Base-by-base conservation (phyloP, 768 basidiomycete species). In the Russula vinacea region DNA sequence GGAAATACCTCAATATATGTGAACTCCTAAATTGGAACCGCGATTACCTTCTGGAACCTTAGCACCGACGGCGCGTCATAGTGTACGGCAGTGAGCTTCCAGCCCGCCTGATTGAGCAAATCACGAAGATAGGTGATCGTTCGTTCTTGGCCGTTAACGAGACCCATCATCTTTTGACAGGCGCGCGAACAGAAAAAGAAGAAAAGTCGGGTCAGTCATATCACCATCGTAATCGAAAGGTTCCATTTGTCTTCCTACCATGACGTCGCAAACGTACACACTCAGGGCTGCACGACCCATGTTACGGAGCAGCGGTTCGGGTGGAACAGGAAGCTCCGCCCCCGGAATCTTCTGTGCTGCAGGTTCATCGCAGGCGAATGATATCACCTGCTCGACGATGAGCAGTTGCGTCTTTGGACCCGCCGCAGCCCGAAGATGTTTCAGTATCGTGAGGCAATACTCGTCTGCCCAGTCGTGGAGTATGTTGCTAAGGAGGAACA, bases 401-500 rank as follows among this genome's bases (percentile, higher is more conserved):
- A 75, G 33, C 7, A 75, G 60, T 44, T 68, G 71, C 8, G 73
- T 73, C 49, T 64, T 58, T 0, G 70, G 68, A 3, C 45, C 61
- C 0, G 73, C 70, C 16, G 60, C 60, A 17, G 22, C 42, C 11
- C 60, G 60, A 3, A 62, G 44, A 47, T 55, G 37, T 40, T 55
- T 54, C 33, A 62, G n/a, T 37, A 62, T 62, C 5, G 39, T 42
- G 39, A 60, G 17, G 17, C 51, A 53, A 60, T 74, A 72, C 13
- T 71, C 60, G 57, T 76, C 76, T 0, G 76, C 62, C 76, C 75
- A 77, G n/a, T 62, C 52, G 44, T 62, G 60, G 1, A 62, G 16
- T 1, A 62, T 17, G 9, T 16, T 39, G 33, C 22, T 7, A 4
- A 62, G 7, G 14, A 62, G 35, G 33, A 45, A 62, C 33, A 62